Conservation (phyloP, 2,329 filamentous ascomycete genomes). For the Colletotrichum karsti region DNA sequence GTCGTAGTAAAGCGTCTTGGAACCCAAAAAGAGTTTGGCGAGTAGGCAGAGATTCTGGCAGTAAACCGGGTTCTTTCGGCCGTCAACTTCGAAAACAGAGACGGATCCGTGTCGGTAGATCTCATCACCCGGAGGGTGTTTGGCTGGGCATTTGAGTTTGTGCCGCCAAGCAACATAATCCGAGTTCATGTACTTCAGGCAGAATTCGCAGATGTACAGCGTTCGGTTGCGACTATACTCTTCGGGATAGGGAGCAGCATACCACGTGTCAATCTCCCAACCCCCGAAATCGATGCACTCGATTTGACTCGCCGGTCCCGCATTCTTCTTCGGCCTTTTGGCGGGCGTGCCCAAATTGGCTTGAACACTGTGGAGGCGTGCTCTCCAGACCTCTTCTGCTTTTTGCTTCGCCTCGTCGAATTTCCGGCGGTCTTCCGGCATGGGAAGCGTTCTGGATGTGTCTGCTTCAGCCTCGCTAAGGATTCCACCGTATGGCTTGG, state of each 20-base stretch:
- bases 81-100: slow-evolving; percentile 97
- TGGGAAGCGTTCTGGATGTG: slow-evolving; percentile 87
- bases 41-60: slow-evolving; percentile 97
- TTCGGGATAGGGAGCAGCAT: slow-evolving; percentile 96
- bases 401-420: slow-evolving; percentile 92
- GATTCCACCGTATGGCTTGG: slow-evolving; percentile 95
- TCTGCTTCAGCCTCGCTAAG: slow-evolving; percentile 89
- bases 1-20: slow-evolving; percentile 98
- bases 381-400: slow-evolving; percentile 91
- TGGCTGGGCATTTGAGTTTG: slow-evolving; percentile 95
- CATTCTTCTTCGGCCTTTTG: slow-evolving; percentile 76
- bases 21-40: slow-evolving; percentile 96
- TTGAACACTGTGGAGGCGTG: slow-evolving; percentile 67
- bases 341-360: slow-evolving; percentile 68
- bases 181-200: slow-evolving; percentile 99
- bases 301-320: slow-evolving; percentile 93
- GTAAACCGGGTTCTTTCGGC: slow-evolving; percentile 96
- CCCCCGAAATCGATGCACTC: slow-evolving; percentile 98
- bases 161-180: slow-evolving; percentile 98
- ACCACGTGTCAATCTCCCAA: slow-evolving; percentile 99
- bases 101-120: slow-evolving; percentile 93
- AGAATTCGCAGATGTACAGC: slow-evolving; percentile 99
- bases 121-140: slow-evolving; percentile 96
- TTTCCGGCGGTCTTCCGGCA: slow-evolving; percentile 79
- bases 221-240: slow-evolving; percentile 97